Evolutionary conservation across 805 yeast genomes (phyloP).

Genomic region (Kuraishia hungarica): DNA sequence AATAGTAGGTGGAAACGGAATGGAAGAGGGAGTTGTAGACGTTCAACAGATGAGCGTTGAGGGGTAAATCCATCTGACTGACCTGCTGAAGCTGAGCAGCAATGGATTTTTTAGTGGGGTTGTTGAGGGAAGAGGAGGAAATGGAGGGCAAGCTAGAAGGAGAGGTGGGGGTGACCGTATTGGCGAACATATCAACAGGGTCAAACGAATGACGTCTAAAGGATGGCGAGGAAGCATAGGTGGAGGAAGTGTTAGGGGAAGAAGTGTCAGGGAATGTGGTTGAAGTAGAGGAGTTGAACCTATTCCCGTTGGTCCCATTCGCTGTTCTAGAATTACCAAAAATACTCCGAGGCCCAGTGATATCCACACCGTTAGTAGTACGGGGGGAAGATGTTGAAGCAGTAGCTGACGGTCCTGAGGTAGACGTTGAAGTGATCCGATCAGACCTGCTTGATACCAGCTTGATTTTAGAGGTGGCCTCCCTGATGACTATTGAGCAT

Average conservation of each 20-base stretch:
- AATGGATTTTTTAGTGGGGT: background rate
- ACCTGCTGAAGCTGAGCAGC: background rate
- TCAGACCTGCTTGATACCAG: background rate
- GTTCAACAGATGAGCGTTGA: background rate
- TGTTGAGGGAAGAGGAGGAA: background rate
- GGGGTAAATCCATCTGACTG: background rate
- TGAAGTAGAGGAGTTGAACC: no score
- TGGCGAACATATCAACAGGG: background rate
- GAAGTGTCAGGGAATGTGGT: no score
- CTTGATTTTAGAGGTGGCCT: conserved; percentile 32
- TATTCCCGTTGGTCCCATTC: no score
- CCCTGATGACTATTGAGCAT: conserved; percentile 45
- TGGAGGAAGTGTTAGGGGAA: conserved; percentile 2
- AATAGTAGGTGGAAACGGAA: conserved; percentile 1
- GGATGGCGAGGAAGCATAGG: conserved; percentile 21
- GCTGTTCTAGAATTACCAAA: conserved; percentile 1
- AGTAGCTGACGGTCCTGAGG: background rate
- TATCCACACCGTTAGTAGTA: no score
- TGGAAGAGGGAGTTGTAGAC: background rate
- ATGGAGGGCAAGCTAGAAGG: background rate
- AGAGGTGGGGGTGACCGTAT: background rate
- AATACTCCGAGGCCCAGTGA: background rate
- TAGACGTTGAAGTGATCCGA: background rate
- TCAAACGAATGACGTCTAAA: background rate
- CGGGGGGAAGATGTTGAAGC: no score